phyloP scores from a whole-genome alignment of 1,139 yeast species.

The Debaryomyces robertsiae region DNA sequence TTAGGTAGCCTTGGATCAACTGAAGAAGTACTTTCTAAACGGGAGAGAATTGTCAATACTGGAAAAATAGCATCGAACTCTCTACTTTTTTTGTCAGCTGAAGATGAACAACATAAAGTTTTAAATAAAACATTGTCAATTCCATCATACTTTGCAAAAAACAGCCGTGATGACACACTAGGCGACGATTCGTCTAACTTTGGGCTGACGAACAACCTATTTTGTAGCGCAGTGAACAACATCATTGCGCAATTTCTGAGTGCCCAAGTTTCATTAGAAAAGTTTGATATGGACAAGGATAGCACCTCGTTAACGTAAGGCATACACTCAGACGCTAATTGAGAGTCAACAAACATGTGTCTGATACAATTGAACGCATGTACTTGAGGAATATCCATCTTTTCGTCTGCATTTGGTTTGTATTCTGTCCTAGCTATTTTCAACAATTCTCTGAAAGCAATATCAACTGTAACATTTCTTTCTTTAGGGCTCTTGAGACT shows the following conservation, averaged over 20 bases:
- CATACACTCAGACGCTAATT: constrained; percentile 55
- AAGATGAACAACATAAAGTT: constrained; percentile 35
- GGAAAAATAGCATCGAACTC: constrained; percentile 57
- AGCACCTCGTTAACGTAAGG: constrained; percentile 60
- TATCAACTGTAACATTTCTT: constrained; percentile 34
- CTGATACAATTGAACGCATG: constrained; percentile 88
- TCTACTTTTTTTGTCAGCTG: constrained; percentile 4
- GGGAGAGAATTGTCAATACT: constrained; percentile 67
- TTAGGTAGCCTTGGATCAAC: constrained; percentile 43
- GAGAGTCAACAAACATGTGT: constrained; percentile 69
- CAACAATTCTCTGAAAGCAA: constrained; percentile 54
- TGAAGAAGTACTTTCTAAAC: constrained; percentile 62
- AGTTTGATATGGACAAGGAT: constrained; percentile 59
- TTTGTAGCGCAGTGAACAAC: constrained; percentile 84
- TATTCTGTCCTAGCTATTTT: constrained; percentile 55
- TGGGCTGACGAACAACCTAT: constrained; percentile 72
- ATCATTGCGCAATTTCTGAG: constrained; percentile 89
- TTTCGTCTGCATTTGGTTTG: constrained; percentile 49
- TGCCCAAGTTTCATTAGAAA: constrained; percentile 76
- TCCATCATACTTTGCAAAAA: constrained; percentile 64
- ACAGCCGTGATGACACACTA: constrained; percentile 58
- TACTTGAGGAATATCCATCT: constrained; percentile 82
- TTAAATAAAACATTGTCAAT: constrained; percentile 50
- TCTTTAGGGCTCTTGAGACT: constrained; percentile 15
- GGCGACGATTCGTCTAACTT: constrained; percentile 30